Conservation (phyloP, 768 basidiomycete genomes). For the Suillus variegatus region DNA sequence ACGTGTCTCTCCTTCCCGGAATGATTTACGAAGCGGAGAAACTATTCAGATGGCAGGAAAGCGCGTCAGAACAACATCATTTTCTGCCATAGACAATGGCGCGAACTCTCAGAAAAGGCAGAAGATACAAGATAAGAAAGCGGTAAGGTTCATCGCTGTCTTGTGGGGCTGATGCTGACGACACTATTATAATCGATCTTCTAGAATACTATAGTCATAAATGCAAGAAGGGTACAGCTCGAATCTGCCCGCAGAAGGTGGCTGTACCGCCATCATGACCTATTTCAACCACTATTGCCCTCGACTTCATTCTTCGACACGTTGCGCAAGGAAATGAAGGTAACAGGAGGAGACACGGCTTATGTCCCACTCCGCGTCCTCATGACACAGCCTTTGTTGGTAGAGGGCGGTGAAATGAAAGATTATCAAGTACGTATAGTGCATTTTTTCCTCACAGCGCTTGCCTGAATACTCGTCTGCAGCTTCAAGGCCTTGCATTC, state of each 20-base stretch:
- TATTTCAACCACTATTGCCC: slow-evolving; percentile 52
- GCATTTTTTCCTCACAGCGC: neutral
- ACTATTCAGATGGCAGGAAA: slow-evolving; percentile 11
- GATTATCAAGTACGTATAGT: slow-evolving; percentile 59
- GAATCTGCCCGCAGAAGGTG: slow-evolving; percentile 48
- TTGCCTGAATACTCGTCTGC: slow-evolving; percentile 5
- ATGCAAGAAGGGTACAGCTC: slow-evolving; percentile 36
- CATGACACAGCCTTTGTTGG: slow-evolving; percentile 48
- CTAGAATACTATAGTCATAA: slow-evolving; percentile 43
- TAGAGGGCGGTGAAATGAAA: slow-evolving; percentile 64
- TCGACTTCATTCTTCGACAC: slow-evolving; percentile 39
- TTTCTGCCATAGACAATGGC: slow-evolving; percentile 7
- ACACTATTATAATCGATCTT: neutral
- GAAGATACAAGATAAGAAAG: slow-evolving; percentile 41
- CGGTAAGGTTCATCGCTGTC: slow-evolving; percentile 28
- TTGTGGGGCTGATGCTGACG: neutral
- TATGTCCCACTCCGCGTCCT: slow-evolving; percentile 41
- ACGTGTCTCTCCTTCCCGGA: slow-evolving; percentile 14
- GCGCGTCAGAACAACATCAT: slow-evolving; percentile 17
- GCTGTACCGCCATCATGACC: slow-evolving; percentile 43
- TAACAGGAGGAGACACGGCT: slow-evolving; percentile 25
- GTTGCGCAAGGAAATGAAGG: slow-evolving; percentile 33
- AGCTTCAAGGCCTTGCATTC: slow-evolving; percentile 66
- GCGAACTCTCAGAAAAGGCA: slow-evolving; percentile 26
- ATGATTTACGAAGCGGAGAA: neutral